A percentile compares a stretch with the other conserved stretches of the same genome.
phyloP scores from a whole-genome alignment of 495 filamentous ascomycete genomes.

The Penicillium verhagenii region DNA sequence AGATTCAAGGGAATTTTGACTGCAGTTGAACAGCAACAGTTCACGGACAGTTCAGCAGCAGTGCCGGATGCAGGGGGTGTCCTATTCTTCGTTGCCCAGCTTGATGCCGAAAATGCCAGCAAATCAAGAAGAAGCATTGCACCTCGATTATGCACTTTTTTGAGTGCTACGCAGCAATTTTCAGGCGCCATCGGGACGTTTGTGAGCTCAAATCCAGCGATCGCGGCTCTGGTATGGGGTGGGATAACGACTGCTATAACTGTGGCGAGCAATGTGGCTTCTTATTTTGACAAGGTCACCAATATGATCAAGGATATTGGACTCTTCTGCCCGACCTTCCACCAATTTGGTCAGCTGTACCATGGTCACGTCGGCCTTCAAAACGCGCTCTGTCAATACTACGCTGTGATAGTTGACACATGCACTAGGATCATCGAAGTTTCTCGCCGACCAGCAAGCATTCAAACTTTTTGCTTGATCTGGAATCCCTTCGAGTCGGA shows the following conservation, averaged over 20 bases:
- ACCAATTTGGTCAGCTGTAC: constrained; percentile 33
- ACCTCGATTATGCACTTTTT: constrained; percentile 26
- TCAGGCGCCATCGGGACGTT: constrained; percentile 30
- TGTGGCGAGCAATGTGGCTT: constrained; percentile 26
- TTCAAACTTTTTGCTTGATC: constrained; percentile 1
- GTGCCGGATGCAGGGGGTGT: constrained; percentile 28
- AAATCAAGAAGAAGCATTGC: constrained; percentile 22
- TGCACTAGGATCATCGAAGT: constrained; percentile 31
- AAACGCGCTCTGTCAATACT: constrained; percentile 31
- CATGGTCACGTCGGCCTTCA: constrained; percentile 27
- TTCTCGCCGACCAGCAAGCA: constrained; percentile 1
- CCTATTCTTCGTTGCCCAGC: constrained; percentile 26
- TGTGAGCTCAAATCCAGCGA: constrained; percentile 29
- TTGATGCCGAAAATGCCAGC: constrained; percentile 26
- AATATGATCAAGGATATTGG: constrained; percentile 29
- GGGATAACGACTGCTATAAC: constrained; percentile 29
- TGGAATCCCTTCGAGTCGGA: constrained; percentile 10
- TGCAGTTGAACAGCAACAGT: constrained; percentile 19
- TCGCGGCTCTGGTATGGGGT: constrained; percentile 42
- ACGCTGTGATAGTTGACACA: constrained; percentile 31
- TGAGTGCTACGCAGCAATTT: constrained; percentile 32
- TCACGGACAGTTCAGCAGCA: constrained; percentile 12
- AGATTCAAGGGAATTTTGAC: constrained; percentile 21
- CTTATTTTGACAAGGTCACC: constrained; percentile 37
- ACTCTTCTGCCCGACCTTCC: constrained; percentile 28